Evolutionary conservation across 495 filamentous ascomycete genomes (phyloP).

Genomic region (Pseudotulostoma volvatum): DNA sequence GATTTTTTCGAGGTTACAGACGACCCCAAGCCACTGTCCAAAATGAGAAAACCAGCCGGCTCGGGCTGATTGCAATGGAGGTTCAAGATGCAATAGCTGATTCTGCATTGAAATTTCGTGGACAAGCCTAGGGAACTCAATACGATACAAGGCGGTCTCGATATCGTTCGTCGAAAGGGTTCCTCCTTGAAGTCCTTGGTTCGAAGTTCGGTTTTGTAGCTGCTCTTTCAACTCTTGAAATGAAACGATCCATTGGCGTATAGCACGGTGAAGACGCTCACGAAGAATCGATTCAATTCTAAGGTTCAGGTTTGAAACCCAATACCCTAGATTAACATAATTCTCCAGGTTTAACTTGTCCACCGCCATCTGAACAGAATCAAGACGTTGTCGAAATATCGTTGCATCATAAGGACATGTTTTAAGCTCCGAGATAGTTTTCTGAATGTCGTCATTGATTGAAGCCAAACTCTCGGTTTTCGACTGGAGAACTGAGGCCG

Average conservation of each 20-base stretch:
- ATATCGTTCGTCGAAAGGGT: slow-evolving; percentile 16
- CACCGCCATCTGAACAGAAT: slow-evolving; percentile 70
- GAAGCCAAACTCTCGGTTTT: slow-evolving; percentile 64
- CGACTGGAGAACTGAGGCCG: slow-evolving; percentile 67
- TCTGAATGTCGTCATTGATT: slow-evolving; percentile 71
- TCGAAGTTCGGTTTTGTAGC: slow-evolving; percentile 13
- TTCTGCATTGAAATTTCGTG: slow-evolving; percentile 94
- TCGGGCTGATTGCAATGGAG: slow-evolving; percentile 77
- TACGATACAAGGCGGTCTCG: slow-evolving; percentile 37
- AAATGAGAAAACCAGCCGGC: slow-evolving; percentile 89
- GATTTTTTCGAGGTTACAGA: slow-evolving; percentile 82
- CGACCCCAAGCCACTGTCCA: slow-evolving; percentile 79
- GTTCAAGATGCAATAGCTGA: slow-evolving; percentile 88
- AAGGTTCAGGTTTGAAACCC: slow-evolving; percentile 74
- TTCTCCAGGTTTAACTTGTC: slow-evolving; percentile 93
- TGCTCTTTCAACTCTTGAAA: slow-evolving; percentile 48
- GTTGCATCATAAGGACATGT: slow-evolving; percentile 63
- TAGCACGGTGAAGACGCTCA: slow-evolving; percentile 59
- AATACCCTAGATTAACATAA: slow-evolving; percentile 76
- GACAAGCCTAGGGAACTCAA: slow-evolving; percentile 39
- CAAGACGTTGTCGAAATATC: slow-evolving; percentile 63
- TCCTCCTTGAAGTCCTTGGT: slow-evolving; percentile 1
- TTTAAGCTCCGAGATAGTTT: slow-evolving; percentile 65
- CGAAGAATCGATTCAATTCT: slow-evolving; percentile 66
- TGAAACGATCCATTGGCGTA: slow-evolving; percentile 65